phyloP scores from a whole-genome alignment of 345 rosid genomes.

The Triadica sebifera region DNA sequence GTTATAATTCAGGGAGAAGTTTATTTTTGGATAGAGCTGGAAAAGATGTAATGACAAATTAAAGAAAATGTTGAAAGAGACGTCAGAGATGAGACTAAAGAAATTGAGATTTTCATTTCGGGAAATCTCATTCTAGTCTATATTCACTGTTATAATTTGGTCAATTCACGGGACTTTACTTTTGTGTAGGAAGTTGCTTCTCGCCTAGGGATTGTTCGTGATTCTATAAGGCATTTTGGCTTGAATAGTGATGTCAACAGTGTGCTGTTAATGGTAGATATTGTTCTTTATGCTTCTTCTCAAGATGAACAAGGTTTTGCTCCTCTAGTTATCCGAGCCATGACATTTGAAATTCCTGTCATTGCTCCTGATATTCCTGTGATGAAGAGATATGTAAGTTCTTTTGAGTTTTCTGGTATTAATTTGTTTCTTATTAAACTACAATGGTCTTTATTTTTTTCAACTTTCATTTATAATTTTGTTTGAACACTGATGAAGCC shows the following conservation, averaged over 20 bases:
- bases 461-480: too few relatives aligned
- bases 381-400: constrained; percentile 72
- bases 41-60: not conserved
- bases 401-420: constrained; percentile 11
- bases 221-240: constrained; percentile 73
- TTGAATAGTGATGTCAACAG: constrained; percentile 66
- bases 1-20: not conserved
- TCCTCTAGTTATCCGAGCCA: constrained; percentile 73
- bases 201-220: constrained; percentile 64
- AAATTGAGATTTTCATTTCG: not conserved
- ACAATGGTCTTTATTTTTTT: not conserved
- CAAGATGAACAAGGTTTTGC: constrained; percentile 95
- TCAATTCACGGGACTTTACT: not conserved
- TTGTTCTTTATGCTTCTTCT: constrained; percentile 87
- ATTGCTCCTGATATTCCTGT: constrained; percentile 72
- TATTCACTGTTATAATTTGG: not conserved
- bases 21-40: not conserved
- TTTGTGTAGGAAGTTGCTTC: constrained; percentile 68
- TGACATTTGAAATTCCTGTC: constrained; percentile 81
- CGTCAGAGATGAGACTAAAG: not conserved
- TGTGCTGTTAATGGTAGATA: constrained; percentile 73
- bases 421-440: constrained; percentile 17
- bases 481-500: not conserved
- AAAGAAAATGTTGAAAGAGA: not conserved
- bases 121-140: not conserved